A percentile compares a stretch with the other conserved stretches of the same genome.
These are phyloP conservation scores for Scutellaria baicalensis DNA, from an alignment of 257 asterid species.

Conservation along the genomic window DNA sequence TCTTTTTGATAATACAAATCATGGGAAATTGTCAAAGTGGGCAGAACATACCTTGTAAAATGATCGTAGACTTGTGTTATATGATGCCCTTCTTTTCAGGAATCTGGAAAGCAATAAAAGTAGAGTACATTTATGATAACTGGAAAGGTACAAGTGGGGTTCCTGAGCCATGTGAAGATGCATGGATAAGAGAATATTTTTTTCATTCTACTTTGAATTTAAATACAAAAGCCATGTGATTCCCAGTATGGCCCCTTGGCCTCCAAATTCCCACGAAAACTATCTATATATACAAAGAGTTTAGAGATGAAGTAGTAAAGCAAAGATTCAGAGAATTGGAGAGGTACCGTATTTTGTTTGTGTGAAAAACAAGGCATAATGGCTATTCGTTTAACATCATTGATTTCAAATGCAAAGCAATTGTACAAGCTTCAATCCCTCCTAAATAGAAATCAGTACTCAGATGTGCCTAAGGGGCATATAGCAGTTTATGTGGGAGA, in stretches of 20 bases:
- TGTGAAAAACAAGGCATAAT: not conserved
- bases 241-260: conserved; percentile 17
- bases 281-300: not conserved
- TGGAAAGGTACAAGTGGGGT: conserved; percentile 21
- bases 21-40: not conserved
- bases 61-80: not conserved
- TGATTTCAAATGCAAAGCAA: conserved; percentile 33
- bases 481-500: conserved; percentile 37
- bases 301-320: not conserved
- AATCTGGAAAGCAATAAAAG: conserved; percentile 6
- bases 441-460: conserved; percentile 12
- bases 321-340: too few species aligned
- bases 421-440: conserved; percentile 36
- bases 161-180: conserved; percentile 23
- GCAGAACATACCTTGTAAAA: conserved; percentile 16
- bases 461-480: conserved; percentile 41
- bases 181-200: conserved; percentile 2
- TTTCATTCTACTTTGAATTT: not conserved
- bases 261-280: not conserved
- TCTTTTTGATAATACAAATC: not conserved
- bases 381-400: conserved; percentile 37
- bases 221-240: conserved; percentile 31
- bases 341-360: too few species aligned
- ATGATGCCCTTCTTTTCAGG: conserved; percentile 12
- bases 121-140: not conserved